Base-by-base conservation (phyloP, 306 rosid species). In the Betula pendula region DNA sequence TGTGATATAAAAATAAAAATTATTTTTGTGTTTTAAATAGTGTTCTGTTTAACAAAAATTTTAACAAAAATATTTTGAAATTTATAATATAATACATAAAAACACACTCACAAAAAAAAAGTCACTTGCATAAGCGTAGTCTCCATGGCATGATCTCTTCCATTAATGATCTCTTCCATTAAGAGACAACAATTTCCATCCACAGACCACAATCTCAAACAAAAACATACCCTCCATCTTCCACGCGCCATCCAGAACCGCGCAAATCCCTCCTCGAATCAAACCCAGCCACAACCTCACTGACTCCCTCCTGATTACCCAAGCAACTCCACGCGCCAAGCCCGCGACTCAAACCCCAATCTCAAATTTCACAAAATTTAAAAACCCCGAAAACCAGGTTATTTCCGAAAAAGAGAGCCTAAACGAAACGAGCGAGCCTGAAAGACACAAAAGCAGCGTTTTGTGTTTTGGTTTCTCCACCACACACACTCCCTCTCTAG, bases 391-490 rank as follows among this genome's bases (percentile, higher is more conserved):
- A 17, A 53, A 25, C 7, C 5, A 5, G 14, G 1, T 55, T 52
- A 9, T 19, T 67, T 8, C 68, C 88, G 42, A 38, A 38, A 38
- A 38, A 38, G 42, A 38, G 42, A 38, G 8, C 89, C 81, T 27
- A 85, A 75, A 77, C 81, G 76, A 85, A 75, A 77, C 81, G 76
- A 63, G 49, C 74, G 82, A 38, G 59, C 3, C 62, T 60, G 78
- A 75, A 81, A 59, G 72, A 27, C 74, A 60, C 69, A 74, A 60
- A 66, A 40, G 50, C 78, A 78, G 8, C 6, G 42, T 52, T 17
- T 17, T 17, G 25, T 24, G 24, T 56, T 56, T 89, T 65, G 84
- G 81, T 86, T 82, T 87, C 88, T 83, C 78, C 89, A 85, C 83
- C 87, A 44, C 88, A 74, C 60, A 27, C 49, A 15, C 71, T 42